Evolutionary conservation across 371 early-diverging fungal species (phyloP), one percentile per base, ranked within the genome.

Genomic region (Fennellomyces sp.): DNA sequence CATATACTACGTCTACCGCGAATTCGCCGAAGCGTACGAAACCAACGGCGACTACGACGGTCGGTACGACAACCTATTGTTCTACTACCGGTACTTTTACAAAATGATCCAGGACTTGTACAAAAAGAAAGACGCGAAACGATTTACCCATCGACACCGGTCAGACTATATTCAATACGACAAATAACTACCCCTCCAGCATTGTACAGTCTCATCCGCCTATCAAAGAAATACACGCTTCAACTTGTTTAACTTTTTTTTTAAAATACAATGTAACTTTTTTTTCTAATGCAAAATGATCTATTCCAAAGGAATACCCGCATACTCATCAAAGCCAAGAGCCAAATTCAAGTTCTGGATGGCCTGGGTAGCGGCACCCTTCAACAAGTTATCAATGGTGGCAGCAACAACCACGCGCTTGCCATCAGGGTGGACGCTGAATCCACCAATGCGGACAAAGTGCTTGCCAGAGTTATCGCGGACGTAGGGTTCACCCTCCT

Each of bases 291-390:
- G 45, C 45, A 45, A n/a, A 35, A 35, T 35, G 17, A 39, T 60
- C 62, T 73, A 81, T 25, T 79, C 75, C 28, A 80, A 60, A 17
- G 91, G 89, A 52, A 95, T 95, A 30, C 94, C 93, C 29, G 90
- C 84, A 68, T 85, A 94, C 72, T 95, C 96, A 54, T 89, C 91
- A 52, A 88, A 72, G 10, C 88, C 89, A 19, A 93, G 72, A 23
- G 89, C 85, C 63, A 93, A 70, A 65, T 93, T 93, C 61, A 91
- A 75, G 75, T 93, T 93, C 73, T 97, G 98, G 38, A 97, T 68
- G 8, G 96, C 95, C 78, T 98, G 98, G 25, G 97, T 97, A 13
- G 97, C 97, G 25, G 97, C 97, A 7, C 97, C 98, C 86, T 98
- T 98, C 60, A 96, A 83, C 66, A 97, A 65, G 60, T 97, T 97